A percentile compares a stretch with the other conserved stretches of the same genome.
These are phyloP conservation scores for Diatrype stigma DNA, from an alignment of 2,329 filamentous ascomycete species.

Conservation along the genomic window DNA sequence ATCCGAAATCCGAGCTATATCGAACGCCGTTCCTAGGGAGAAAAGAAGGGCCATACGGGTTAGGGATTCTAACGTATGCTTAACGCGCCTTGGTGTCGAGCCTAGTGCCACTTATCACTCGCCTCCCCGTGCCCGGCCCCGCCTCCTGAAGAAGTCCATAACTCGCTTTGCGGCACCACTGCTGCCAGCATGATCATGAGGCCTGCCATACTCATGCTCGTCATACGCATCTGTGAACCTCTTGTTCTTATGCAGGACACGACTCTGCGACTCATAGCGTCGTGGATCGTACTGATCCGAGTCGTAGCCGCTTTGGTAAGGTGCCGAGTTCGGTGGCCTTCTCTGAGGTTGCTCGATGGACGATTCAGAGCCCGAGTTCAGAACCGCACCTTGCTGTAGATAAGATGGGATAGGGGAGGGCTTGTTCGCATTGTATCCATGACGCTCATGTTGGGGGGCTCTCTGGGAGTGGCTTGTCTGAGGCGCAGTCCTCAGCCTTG, in stretches of 20 bases:
- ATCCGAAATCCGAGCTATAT: too few species aligned
- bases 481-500: conserved; percentile 21
- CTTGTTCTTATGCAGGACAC: conserved; percentile 78
- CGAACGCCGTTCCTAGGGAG: too few species aligned
- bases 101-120: conserved; percentile 30
- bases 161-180: conserved; percentile 85
- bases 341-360: conserved; percentile 44
- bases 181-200: conserved; percentile 69
- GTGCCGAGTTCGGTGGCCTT: conserved; percentile 38
- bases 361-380: conserved; percentile 51
- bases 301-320: conserved; percentile 41
- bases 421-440: conserved; percentile 36
- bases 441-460: conserved; percentile 38
- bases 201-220: conserved; percentile 57
- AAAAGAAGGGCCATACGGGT: neutral
- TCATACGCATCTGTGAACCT: conserved; percentile 89
- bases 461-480: conserved; percentile 24
- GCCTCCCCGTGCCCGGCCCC: conserved; percentile 69
- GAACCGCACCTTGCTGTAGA: conserved; percentile 41
- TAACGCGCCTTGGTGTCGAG: neutral
- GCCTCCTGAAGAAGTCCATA: conserved; percentile 95
- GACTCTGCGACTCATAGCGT: conserved; percentile 36
- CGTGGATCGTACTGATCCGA: conserved; percentile 40
- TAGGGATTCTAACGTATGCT: neutral
- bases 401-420: conserved; percentile 44